Conservation (phyloP, 768 basidiomycete species). For the Royoungia palumana region DNA sequence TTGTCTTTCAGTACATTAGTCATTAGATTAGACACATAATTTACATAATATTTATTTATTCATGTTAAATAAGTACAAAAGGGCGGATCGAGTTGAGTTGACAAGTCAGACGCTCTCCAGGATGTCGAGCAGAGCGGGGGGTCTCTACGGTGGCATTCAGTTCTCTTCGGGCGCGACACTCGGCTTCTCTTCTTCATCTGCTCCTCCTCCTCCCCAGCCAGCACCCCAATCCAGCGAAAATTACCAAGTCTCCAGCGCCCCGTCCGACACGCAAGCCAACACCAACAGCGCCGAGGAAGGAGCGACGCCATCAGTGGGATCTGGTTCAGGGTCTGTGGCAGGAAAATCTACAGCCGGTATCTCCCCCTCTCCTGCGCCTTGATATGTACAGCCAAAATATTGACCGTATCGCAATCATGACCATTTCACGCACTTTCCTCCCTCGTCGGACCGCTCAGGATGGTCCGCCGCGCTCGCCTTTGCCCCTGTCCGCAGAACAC, state of each 20-base stretch:
- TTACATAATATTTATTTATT: constrained; percentile 2
- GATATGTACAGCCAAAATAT: constrained; percentile 33
- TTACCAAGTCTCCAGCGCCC: constrained; percentile 14
- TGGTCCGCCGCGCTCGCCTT: constrained; percentile 91
- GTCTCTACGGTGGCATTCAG: constrained; percentile 83
- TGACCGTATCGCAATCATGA: constrained; percentile 36
- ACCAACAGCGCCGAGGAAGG: constrained; percentile 25
- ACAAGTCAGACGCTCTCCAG: constrained; percentile 26
- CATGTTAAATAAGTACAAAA: not conserved
- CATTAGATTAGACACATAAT: constrained; percentile 50
- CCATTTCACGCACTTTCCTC: constrained; percentile 13
- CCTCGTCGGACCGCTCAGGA: constrained; percentile 38
- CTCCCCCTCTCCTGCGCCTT: constrained; percentile 43
- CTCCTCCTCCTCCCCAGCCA: constrained; percentile 27
- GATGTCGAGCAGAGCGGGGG: constrained; percentile 79
- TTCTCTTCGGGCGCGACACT: constrained; percentile 70
- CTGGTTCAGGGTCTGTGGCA: constrained; percentile 34
- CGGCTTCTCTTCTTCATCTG: constrained; percentile 39
- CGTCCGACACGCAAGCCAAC: constrained; percentile 27
- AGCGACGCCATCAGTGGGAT: constrained; percentile 18
- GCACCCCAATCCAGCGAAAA: constrained; percentile 19
- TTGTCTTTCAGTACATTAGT: constrained; percentile 95
- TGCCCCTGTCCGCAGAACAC: constrained; percentile 70
- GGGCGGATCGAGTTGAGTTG: not conserved
- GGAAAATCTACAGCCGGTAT: constrained; percentile 57